A percentile compares a stretch with the other conserved stretches of the same genome.
These are phyloP conservation scores for Calophaca sinica DNA, from an alignment of 306 rosid genomes.

Conservation along the genomic window DNA sequence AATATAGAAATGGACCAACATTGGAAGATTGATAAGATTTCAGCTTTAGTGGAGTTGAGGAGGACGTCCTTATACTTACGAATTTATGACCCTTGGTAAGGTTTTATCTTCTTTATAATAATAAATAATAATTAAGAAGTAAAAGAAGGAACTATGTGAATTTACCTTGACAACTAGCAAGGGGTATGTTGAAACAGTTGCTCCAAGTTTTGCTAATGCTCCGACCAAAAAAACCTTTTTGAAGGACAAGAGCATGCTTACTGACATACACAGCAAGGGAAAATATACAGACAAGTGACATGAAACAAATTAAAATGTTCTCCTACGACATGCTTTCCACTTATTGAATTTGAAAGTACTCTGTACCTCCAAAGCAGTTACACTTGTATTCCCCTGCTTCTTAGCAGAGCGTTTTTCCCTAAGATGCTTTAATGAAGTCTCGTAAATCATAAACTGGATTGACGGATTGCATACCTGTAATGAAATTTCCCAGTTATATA, in stretches of 20 bases:
- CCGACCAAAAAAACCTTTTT: slow-evolving; percentile 73
- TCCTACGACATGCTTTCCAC: slow-evolving; percentile 23
- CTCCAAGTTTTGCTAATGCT: slow-evolving; percentile 92
- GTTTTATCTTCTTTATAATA: not conserved
- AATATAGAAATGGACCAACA: not conserved
- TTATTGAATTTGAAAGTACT: slow-evolving; percentile 33
- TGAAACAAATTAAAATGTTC: slow-evolving; percentile 33
- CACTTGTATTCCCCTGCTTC: slow-evolving; percentile 54
- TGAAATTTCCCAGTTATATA: slow-evolving; percentile 38
- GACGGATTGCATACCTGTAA: slow-evolving; percentile 86
- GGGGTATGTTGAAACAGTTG: slow-evolving; percentile 80
- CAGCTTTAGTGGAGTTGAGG: slow-evolving; percentile 1
- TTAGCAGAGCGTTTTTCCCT: slow-evolving; percentile 62
- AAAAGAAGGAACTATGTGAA: slow-evolving; percentile 26
- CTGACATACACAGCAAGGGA: slow-evolving; percentile 26
- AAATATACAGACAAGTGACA: slow-evolving; percentile 36
- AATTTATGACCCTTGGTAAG: not conserved
- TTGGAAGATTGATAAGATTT: not conserved
- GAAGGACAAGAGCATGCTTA: slow-evolving; percentile 43
- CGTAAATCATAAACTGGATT: slow-evolving; percentile 86
- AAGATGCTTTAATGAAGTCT: slow-evolving; percentile 68
- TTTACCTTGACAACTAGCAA: slow-evolving; percentile 86
- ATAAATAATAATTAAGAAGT: slow-evolving; percentile 8
- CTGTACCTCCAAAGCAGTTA: slow-evolving; percentile 74
- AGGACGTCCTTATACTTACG: not conserved